These are phyloP conservation scores for Saccharomycopsis lassenensis DNA, from an alignment of 805 yeast genomes.

Conservation along the genomic window DNA sequence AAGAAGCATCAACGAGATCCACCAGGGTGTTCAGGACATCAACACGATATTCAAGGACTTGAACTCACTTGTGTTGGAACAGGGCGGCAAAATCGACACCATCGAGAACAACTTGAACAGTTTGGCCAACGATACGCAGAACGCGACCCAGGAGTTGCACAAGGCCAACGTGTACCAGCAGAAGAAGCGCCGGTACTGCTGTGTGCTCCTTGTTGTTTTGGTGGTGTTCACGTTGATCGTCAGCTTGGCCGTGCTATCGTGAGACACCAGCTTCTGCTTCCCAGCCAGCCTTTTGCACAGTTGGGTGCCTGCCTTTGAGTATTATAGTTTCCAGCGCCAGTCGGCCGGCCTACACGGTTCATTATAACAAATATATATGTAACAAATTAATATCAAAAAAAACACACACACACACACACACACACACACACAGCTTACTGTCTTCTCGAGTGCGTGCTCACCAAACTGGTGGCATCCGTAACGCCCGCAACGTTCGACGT, in stretches of 20 bases:
- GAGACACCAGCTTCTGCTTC: too few species aligned
- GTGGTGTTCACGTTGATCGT: conserved; percentile 47
- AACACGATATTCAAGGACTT: conserved; percentile 78
- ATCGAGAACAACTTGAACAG: conserved; percentile 69
- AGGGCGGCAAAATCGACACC: conserved; percentile 75
- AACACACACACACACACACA: too few species aligned
- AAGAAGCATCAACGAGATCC: conserved; percentile 58
- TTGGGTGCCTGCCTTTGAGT: too few species aligned
- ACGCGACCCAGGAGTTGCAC: conserved; percentile 57
- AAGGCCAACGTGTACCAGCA: conserved; percentile 72
- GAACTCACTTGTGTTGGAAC: conserved; percentile 68
- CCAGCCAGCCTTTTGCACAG: too few species aligned
- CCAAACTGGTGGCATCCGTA: conserved; percentile 37
- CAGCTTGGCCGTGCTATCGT: conserved; percentile 45
- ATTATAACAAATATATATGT: too few species aligned
- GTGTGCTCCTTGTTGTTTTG: conserved; percentile 50
- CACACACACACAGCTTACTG: too few species aligned
- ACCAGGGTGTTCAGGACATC: conserved; percentile 72
- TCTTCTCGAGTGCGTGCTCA: conserved; percentile 20
- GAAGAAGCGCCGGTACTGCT: conserved; percentile 60
- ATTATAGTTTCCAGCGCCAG: too few species aligned
- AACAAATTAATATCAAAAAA: too few species aligned
- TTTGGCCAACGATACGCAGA: conserved; percentile 51
- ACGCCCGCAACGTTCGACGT: conserved; percentile 40
- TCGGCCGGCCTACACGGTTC: too few species aligned